These are phyloP conservation scores for Kodamaea kakaduensis DNA, from an alignment of 805 yeast species.

Conservation along the genomic window DNA sequence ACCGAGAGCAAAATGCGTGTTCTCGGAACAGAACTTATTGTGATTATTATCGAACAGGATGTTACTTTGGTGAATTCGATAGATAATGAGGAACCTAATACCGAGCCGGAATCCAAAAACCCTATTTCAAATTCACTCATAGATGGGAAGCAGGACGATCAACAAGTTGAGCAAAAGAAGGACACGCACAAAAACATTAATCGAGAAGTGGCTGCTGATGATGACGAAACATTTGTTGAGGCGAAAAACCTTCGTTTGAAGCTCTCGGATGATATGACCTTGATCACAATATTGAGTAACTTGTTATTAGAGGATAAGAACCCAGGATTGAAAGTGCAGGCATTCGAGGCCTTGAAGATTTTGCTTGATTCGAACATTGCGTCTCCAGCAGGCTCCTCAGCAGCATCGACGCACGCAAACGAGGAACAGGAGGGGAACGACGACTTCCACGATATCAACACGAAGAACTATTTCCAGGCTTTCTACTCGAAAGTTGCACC, in stretches of 20 bases:
- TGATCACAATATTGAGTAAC: conserved; percentile 52
- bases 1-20: conserved; percentile 48
- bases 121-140: conserved; percentile 1
- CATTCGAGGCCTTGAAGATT: conserved; percentile 76
- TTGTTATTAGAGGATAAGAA: conserved; percentile 60
- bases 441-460: conserved; percentile 31
- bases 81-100: conserved; percentile 27
- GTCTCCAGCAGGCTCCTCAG: conserved; percentile 13
- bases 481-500: conserved; percentile 67
- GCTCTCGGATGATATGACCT: conserved; percentile 54
- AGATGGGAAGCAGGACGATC: conserved; percentile 2
- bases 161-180: neutral
- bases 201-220: conserved; percentile 10
- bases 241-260: conserved; percentile 23
- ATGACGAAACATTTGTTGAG: conserved; percentile 14
- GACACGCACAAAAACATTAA: conserved; percentile 2
- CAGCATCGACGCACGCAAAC: conserved; percentile 9
- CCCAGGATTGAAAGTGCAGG: conserved; percentile 74
- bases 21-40: conserved; percentile 75
- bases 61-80: conserved; percentile 51
- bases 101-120: conserved; percentile 25
- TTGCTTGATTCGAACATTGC: conserved; percentile 58
- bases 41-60: conserved; percentile 81
- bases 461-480: conserved; percentile 47
- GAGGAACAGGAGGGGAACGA: conserved; percentile 15